Base-by-base conservation (phyloP, 345 rosid species). In the Geranium brycei region DNA sequence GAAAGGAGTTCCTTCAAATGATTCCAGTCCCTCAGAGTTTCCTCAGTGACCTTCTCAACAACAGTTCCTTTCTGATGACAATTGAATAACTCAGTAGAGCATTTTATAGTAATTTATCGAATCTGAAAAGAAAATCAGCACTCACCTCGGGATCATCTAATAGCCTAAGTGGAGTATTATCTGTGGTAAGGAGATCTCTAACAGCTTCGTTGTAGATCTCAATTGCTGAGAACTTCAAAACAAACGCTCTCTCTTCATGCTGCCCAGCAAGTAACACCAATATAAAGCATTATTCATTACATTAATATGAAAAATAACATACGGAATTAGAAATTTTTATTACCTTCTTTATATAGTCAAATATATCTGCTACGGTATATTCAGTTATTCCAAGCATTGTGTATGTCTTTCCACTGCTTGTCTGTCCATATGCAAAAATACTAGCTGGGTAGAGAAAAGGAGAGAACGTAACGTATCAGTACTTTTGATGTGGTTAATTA, bases 361-460 rank as follows among this genome's bases (percentile, higher is more conserved):
- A 92, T 76, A 92, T 87, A 70, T 92, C 99, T 53, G 96, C 86
- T 41, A 81, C 96, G 0, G 96, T 77, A 69, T 69, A 77, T 80
- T 90, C 95, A 4, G 99, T 87, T 68, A 93, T 88, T 72, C 99
- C 96, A 77, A 79, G 76, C 97, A 93, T 93, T 19, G 99, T 93
- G 77, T 92, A 87, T 17, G 98, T 92, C 88, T 92, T 92, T 74
- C 98, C 98, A 76, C 98, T 92, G 85, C 97, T 87, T 31, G 99
- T 93, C 80, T 93, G 97, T 51, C 99, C 99, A 79, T 93, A 93
- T 5, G 99, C 99, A 71, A 93, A 93, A 35, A 93, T 85, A 72
- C 88, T 90, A 57, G 99, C 99, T 93, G 89, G 58, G 72, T 64
- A 51, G 57, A 67, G 58, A 10, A 62, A 57, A 11, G 31, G 59